Percentiles rank a stretch among this genome's conserved stretches.
phyloP scores from a whole-genome alignment of 768 basidiomycete species.

The Coprinellus aureogranulatus region DNA sequence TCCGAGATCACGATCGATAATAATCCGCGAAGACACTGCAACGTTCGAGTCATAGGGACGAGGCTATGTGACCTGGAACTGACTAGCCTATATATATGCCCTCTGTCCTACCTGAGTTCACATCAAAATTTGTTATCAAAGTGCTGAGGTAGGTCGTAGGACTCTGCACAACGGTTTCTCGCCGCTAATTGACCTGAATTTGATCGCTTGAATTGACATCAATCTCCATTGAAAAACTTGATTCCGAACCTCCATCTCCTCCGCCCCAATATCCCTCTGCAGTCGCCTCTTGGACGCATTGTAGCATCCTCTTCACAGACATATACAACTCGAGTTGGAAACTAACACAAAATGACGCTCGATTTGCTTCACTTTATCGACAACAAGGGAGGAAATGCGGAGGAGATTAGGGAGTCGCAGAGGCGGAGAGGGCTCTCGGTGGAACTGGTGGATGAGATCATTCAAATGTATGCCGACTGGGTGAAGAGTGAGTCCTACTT shows the following conservation, averaged over 20 bases:
- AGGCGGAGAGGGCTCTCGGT: conserved; percentile 84
- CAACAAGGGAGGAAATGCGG: conserved; percentile 88
- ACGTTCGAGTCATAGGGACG: background rate
- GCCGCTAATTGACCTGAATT: too few species aligned
- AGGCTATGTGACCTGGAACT: too few species aligned
- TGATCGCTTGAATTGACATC: too few species aligned
- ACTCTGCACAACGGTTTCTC: too few species aligned
- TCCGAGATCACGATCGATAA: conserved; percentile 5
- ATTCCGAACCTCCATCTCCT: too few species aligned
- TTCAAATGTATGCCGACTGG: conserved; percentile 91
- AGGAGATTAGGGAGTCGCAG: conserved; percentile 89
- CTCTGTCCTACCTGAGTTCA: background rate
- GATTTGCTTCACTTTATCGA: conserved; percentile 81
- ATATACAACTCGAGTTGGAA: background rate
- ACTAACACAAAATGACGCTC: conserved; percentile 61
- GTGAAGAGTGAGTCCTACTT: conserved; percentile 72
- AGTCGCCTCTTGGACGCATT: background rate
- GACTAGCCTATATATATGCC: background rate
- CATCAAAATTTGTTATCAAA: too few species aligned
- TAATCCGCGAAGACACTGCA: background rate
- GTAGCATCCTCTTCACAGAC: background rate
- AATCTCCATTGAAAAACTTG: too few species aligned
- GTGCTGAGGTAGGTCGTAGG: too few species aligned
- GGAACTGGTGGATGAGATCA: conserved; percentile 91
- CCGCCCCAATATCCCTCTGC: background rate